Evolutionary conservation across 371 early-diverging fungal species (phyloP).

Genomic region (Circinella minor): DNA sequence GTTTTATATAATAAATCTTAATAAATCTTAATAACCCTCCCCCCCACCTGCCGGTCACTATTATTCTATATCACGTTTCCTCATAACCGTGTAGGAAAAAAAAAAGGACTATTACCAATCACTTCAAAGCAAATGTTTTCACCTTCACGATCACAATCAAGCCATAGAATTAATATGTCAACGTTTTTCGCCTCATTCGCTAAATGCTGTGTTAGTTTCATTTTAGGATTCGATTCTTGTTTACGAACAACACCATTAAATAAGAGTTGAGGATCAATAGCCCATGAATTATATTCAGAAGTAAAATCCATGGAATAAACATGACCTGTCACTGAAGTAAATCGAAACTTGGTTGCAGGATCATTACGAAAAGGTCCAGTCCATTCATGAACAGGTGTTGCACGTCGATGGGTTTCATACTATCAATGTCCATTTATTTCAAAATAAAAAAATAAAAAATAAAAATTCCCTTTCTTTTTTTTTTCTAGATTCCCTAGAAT

Average conservation of each 20-base stretch:
- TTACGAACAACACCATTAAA: slow-evolving; percentile 52
- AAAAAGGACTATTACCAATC: slow-evolving; percentile 21
- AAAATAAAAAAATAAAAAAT: too few species aligned
- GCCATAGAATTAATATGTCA: slow-evolving; percentile 69
- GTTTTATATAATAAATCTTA: too few species aligned
- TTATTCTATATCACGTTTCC: too few species aligned
- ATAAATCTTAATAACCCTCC: too few species aligned
- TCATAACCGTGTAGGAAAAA: too few species aligned
- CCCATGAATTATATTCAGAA: slow-evolving; percentile 56
- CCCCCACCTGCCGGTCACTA: too few species aligned
- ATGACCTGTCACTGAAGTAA: slow-evolving; percentile 55
- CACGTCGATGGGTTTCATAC: slow-evolving; percentile 36
- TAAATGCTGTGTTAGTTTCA: slow-evolving; percentile 52
- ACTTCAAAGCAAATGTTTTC: slow-evolving; percentile 79
- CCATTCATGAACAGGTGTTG: slow-evolving; percentile 57
- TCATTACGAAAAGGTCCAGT: slow-evolving; percentile 36
- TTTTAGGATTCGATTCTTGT: slow-evolving; percentile 51
- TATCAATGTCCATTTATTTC: slow-evolving; percentile 5
- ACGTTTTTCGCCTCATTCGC: slow-evolving; percentile 44
- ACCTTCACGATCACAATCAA: slow-evolving; percentile 81
- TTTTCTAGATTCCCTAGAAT: not conserved
- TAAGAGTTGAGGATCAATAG: slow-evolving; percentile 44
- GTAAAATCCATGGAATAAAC: slow-evolving; percentile 54
- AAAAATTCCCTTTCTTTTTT: too few species aligned
- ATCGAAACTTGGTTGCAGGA: slow-evolving; percentile 42